These are phyloP conservation scores for Coemansia aciculifera DNA, from an alignment of 192 early-diverging fungal species.

Conservation along the genomic window DNA sequence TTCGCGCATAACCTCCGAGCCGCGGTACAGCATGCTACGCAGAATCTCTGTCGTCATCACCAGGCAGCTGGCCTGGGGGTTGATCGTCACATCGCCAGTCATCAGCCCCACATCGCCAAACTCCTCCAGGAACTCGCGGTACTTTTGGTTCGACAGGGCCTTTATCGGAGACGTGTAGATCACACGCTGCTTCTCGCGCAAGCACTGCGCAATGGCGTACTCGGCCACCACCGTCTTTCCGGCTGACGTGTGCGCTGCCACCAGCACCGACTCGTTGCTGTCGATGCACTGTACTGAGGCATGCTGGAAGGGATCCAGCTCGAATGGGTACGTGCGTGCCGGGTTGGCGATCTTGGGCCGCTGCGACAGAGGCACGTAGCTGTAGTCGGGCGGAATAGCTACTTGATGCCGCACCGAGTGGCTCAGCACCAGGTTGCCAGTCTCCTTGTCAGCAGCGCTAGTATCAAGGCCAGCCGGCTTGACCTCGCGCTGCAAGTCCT, in stretches of 20 bases:
- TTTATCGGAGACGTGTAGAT: constrained; percentile 99
- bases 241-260: constrained; percentile 94
- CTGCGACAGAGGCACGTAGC: constrained; percentile 82
- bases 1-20: constrained; percentile 93
- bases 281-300: constrained; percentile 87
- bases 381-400: constrained; percentile 81
- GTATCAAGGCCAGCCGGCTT: constrained; percentile 58
- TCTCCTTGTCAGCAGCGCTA: constrained; percentile 54
- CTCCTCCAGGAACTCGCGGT: constrained; percentile 89
- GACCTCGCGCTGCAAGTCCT: constrained; percentile 68
- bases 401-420: constrained; percentile 91
- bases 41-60: constrained; percentile 99
- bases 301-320: constrained; percentile 97
- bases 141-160: constrained; percentile 98
- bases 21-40: constrained; percentile 94
- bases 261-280: constrained; percentile 90
- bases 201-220: constrained; percentile 91
- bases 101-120: constrained; percentile 98
- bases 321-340: constrained; percentile 74
- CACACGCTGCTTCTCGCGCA: constrained; percentile 88
- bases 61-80: constrained; percentile 85
- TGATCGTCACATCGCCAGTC: constrained; percentile 98
- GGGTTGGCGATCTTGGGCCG: constrained; percentile 78
- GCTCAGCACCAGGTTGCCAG: constrained; percentile 51
- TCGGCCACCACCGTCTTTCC: constrained; percentile 99